These are phyloP conservation scores for Heterobasidion parviporum DNA, from an alignment of 1,284 basidiomycete species.

Conservation along the genomic window DNA sequence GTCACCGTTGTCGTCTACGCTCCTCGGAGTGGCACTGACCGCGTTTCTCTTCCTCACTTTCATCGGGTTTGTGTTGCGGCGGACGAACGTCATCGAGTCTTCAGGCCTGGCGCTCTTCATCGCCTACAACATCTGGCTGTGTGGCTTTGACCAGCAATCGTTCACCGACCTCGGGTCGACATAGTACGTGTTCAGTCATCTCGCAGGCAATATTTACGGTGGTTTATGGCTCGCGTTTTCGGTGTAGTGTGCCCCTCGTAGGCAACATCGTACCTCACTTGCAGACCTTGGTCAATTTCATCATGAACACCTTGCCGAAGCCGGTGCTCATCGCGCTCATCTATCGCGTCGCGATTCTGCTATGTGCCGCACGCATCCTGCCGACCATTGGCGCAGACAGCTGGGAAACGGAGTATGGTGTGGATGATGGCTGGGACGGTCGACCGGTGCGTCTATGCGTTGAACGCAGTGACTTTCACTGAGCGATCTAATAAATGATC, in stretches of 20 bases:
- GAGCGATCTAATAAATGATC: not conserved
- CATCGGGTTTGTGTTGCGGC: conserved; percentile 81
- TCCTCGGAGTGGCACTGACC: conserved; percentile 71
- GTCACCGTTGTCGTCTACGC: conserved; percentile 76
- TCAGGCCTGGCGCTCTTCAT: conserved; percentile 80
- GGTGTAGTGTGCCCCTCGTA: conserved; percentile 58
- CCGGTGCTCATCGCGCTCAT: conserved; percentile 78
- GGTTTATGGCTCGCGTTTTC: not conserved
- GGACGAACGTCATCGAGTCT: conserved; percentile 92
- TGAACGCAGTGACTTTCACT: not conserved
- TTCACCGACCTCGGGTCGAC: conserved; percentile 65
- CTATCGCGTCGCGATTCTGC: conserved; percentile 79
- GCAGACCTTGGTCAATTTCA: conserved; percentile 69
- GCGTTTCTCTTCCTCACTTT: conserved; percentile 78
- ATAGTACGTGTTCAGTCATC: conserved; percentile 43
- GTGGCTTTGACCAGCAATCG: conserved; percentile 64
- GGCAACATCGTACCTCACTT: conserved; percentile 75
- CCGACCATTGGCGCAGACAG: conserved; percentile 77
- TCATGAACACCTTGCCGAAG: conserved; percentile 76
- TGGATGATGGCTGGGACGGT: conserved; percentile 59
- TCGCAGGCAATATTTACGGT: not conserved
- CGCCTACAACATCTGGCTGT: conserved; percentile 81
- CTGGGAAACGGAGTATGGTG: conserved; percentile 63
- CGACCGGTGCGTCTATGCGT: conserved; percentile 48
- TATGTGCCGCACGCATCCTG: conserved; percentile 77